These are phyloP conservation scores for Staphylotrichum tortipilum DNA, from an alignment of 495 filamentous ascomycete species.

Conservation along the genomic window DNA sequence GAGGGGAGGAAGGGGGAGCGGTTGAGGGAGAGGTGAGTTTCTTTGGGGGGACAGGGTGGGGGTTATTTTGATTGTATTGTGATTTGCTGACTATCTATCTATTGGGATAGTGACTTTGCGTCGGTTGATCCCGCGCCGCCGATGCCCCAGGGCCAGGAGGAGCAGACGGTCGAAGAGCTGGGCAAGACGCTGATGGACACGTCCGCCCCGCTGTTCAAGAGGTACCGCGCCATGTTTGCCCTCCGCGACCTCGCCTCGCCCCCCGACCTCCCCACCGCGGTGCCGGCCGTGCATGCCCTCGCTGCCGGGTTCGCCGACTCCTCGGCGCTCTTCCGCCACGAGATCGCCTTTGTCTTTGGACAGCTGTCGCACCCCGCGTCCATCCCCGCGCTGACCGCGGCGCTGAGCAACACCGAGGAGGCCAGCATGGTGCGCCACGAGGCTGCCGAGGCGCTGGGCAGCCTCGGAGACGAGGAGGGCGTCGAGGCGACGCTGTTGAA, in stretches of 20 bases:
- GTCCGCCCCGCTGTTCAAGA: conserved; percentile 69
- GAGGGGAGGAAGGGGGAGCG: conserved; percentile 62
- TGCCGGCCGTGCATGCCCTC: conserved; percentile 72
- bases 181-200: conserved; percentile 71
- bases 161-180: conserved; percentile 61
- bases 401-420: conserved; percentile 70
- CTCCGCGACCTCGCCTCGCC: conserved; percentile 89
- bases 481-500: conserved; percentile 76
- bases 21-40: conserved; percentile 62
- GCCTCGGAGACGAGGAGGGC: conserved; percentile 84
- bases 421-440: conserved; percentile 96
- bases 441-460: conserved; percentile 94
- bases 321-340: conserved; percentile 93
- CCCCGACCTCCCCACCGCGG: conserved; percentile 77
- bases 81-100: conserved; percentile 1
- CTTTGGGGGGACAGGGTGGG: too few species aligned
- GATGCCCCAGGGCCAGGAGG: conserved; percentile 52
- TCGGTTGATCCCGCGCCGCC: conserved; percentile 95
- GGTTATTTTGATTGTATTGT: neutral
- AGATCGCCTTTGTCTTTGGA: conserved; percentile 96
- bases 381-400: conserved; percentile 75
- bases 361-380: conserved; percentile 94
- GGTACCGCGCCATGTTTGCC: conserved; percentile 97
- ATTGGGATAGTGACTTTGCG: conserved; percentile 64
- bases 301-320: conserved; percentile 79